These are phyloP conservation scores for Aquilaria yunnanensis DNA, from an alignment of 345 rosid species.

Conservation along the genomic window DNA sequence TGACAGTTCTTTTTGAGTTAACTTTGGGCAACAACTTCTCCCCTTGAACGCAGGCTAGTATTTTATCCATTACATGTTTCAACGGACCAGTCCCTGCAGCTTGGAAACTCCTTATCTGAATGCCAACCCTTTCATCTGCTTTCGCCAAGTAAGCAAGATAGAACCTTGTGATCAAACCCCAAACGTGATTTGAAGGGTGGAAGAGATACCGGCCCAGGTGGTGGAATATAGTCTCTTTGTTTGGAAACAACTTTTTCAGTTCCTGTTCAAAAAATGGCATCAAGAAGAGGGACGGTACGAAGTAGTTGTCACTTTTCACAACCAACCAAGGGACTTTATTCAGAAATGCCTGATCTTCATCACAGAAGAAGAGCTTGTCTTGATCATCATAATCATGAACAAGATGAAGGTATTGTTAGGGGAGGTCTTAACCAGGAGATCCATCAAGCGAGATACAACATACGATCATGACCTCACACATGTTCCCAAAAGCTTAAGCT, in stretches of 20 bases:
- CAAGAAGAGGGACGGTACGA: constrained; percentile 64
- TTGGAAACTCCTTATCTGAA: constrained; percentile 61
- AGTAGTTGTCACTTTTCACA: constrained; percentile 59
- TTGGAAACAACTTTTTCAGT: constrained; percentile 40
- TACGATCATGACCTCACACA: too few relatives aligned
- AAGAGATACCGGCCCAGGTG: constrained; percentile 63
- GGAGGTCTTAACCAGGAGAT: too few relatives aligned
- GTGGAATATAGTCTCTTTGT: constrained; percentile 52
- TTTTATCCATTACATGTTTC: constrained; percentile 42
- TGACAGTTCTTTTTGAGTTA: constrained; percentile 13
- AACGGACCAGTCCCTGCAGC: constrained; percentile 36
- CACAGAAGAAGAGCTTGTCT: constrained; percentile 68
- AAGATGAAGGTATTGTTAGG: constrained; percentile 62
- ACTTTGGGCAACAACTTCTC: constrained; percentile 45
- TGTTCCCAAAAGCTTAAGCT: too few relatives aligned
- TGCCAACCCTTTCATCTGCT: constrained; percentile 66
- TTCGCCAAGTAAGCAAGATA: constrained; percentile 48
- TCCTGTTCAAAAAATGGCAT: constrained; percentile 40
- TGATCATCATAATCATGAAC: constrained; percentile 52
- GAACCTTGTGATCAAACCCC: constrained; percentile 71
- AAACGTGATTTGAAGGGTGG: constrained; percentile 55
- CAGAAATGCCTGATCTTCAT: constrained; percentile 36
- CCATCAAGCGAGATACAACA: too few relatives aligned
- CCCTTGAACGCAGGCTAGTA: constrained; percentile 39
- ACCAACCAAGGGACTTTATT: constrained; percentile 60